Conservation (phyloP, 495 filamentous ascomycete species). For the Neurospora sp. region DNA sequence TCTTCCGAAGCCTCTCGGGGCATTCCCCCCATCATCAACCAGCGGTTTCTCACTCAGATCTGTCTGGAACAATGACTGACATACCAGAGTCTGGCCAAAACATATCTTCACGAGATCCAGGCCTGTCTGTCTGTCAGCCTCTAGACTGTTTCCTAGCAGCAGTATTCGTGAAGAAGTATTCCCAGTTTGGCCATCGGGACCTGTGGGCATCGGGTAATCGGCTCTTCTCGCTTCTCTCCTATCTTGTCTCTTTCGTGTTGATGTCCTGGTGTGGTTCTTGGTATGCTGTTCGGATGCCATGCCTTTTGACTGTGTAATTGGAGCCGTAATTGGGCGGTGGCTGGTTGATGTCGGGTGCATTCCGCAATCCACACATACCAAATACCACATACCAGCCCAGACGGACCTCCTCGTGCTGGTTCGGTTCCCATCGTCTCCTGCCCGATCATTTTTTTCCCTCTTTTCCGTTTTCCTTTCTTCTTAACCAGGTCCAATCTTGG, state of each 20-base stretch:
- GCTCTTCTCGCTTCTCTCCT: background rate
- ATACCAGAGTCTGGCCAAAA: background rate
- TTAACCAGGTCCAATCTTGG: slow-evolving; percentile 69
- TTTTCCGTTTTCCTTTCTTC: background rate
- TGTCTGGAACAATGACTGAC: background rate
- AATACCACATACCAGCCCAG: background rate
- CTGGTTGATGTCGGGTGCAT: background rate
- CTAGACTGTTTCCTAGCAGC: background rate
- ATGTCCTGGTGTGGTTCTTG: background rate
- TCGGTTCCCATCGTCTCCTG: background rate
- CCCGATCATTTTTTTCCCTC: too few relatives aligned
- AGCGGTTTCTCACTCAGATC: background rate
- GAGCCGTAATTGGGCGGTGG: background rate
- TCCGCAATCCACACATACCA: background rate
- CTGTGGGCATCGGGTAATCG: background rate
- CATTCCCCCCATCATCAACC: background rate
- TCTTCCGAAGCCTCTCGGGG: background rate
- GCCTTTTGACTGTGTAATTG: background rate
- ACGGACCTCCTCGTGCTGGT: background rate
- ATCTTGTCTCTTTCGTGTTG: background rate
- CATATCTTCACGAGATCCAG: background rate
- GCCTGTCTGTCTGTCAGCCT: background rate
- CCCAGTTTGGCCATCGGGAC: background rate
- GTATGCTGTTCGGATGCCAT: background rate
- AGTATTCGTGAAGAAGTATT: background rate